A percentile compares a stretch with the other conserved stretches of the same genome.
Evolutionary conservation across 1,139 yeast species (phyloP).

Genomic region (Debaryomyces coudertii): DNA sequence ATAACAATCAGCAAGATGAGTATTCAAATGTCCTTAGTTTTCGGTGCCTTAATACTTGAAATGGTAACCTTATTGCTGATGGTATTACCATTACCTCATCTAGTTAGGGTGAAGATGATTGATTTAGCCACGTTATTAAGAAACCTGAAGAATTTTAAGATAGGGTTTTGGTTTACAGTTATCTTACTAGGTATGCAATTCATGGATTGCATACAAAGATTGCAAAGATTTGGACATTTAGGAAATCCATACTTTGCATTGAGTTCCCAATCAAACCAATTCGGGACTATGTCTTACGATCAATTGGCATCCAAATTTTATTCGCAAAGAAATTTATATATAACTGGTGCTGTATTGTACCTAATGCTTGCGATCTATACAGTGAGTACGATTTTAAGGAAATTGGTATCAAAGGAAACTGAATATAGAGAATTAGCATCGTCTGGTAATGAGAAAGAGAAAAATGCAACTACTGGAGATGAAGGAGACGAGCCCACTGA

Average conservation of each 20-base stretch:
- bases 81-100: conserved; percentile 65
- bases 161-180: conserved; percentile 50
- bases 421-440: conserved; percentile 34
- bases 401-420: conserved; percentile 60
- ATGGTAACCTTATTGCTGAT: conserved; percentile 56
- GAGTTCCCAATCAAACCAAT: conserved; percentile 14
- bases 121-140: conserved; percentile 37
- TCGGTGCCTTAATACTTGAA: conserved; percentile 52
- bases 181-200: conserved; percentile 57
- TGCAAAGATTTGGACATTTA: conserved; percentile 32
- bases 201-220: conserved; percentile 58
- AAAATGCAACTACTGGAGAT: conserved; percentile 14
- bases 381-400: conserved; percentile 56
- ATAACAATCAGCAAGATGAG: conserved; percentile 32
- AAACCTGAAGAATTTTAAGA: conserved; percentile 49
- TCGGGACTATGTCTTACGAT: conserved; percentile 33
- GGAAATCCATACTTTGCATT: conserved; percentile 31
- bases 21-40: conserved; percentile 49
- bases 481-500: conserved; percentile 31
- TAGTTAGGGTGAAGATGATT: conserved; percentile 51
- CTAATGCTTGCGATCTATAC: conserved; percentile 61
- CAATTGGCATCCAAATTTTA: conserved; percentile 61
- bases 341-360: conserved; percentile 71
- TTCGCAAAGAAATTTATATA: conserved; percentile 70
- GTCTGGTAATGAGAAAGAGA: conserved; percentile 15